These are phyloP conservation scores for Nemania sp. DNA, from an alignment of 2,329 filamentous ascomycete genomes.

Conservation along the genomic window DNA sequence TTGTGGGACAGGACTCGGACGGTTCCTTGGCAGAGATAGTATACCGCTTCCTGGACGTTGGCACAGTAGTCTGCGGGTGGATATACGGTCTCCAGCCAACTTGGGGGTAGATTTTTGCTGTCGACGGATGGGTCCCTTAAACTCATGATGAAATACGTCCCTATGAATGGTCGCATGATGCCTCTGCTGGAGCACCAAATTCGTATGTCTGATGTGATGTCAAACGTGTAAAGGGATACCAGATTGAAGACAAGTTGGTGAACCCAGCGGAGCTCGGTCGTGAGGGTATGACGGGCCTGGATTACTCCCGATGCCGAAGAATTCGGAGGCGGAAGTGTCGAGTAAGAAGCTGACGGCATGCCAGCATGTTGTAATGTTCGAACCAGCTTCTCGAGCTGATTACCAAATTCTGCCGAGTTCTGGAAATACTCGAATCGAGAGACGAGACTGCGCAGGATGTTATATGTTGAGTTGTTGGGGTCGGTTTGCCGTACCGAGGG, in stretches of 20 bases:
- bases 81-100: slow-evolving; percentile 46
- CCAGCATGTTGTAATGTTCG: slow-evolving; percentile 52
- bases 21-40: slow-evolving; percentile 52
- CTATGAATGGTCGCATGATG: slow-evolving; percentile 26
- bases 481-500: slow-evolving; percentile 45
- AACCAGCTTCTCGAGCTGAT: slow-evolving; percentile 51
- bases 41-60: slow-evolving; percentile 48
- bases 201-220: slow-evolving; percentile 48
- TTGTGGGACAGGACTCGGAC: slow-evolving; percentile 38
- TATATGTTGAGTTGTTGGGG: slow-evolving; percentile 49
- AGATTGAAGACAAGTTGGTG: slow-evolving; percentile 49
- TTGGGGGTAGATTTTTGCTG: slow-evolving; percentile 26
- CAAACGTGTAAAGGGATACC: slow-evolving; percentile 49
- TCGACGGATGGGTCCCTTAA: slow-evolving; percentile 41
- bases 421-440: slow-evolving; percentile 52
- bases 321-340: slow-evolving; percentile 45
- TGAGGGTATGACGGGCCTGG: slow-evolving; percentile 43
- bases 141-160: slow-evolving; percentile 30
- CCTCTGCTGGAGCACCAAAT: slow-evolving; percentile 31
- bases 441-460: slow-evolving; percentile 58
- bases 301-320: slow-evolving; percentile 31
- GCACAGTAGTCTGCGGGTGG: slow-evolving; percentile 54
- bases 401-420: slow-evolving; percentile 46
- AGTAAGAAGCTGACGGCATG: slow-evolving; percentile 48
- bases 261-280: slow-evolving; percentile 50